Conservation (phyloP, 2,329 filamentous ascomycete species). For the Aspergillus hortae region DNA sequence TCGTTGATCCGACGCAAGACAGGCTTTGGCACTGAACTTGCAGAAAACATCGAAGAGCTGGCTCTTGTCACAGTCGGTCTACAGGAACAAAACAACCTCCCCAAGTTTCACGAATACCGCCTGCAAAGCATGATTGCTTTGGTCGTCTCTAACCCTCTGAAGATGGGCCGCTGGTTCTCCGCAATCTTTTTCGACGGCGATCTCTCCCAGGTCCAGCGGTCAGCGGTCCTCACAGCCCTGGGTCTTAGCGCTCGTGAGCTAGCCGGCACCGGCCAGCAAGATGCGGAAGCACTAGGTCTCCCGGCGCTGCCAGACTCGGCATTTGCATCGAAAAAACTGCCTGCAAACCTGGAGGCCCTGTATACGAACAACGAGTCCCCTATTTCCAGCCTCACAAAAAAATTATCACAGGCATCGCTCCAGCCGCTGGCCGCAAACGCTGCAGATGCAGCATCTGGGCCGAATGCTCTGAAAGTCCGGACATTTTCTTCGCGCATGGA, state of each 20-base stretch:
- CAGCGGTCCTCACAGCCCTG: slow-evolving; percentile 74
- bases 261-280: slow-evolving; percentile 66
- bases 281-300: slow-evolving; percentile 38
- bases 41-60: slow-evolving; percentile 77
- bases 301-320: slow-evolving; percentile 36
- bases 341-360: slow-evolving; percentile 67
- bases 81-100: slow-evolving; percentile 79
- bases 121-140: slow-evolving; percentile 80
- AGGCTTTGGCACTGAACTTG: slow-evolving; percentile 82
- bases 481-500: slow-evolving; percentile 79
- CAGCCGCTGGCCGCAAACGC: slow-evolving; percentile 77
- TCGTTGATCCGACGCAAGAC: slow-evolving; percentile 82
- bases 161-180: slow-evolving; percentile 80
- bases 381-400: slow-evolving; percentile 65
- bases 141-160: slow-evolving; percentile 68
- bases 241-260: slow-evolving; percentile 81
- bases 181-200: slow-evolving; percentile 88
- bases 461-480: slow-evolving; percentile 80
- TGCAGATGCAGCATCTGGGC: slow-evolving; percentile 74
- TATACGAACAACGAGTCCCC: slow-evolving; percentile 57
- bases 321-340: slow-evolving; percentile 80
- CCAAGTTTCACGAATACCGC: slow-evolving; percentile 70
- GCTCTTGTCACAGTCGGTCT: slow-evolving; percentile 73
- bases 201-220: slow-evolving; percentile 81
- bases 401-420: slow-evolving; percentile 69